phyloP scores from a whole-genome alignment of 306 rosid species.

The Quercus agrifolia region DNA sequence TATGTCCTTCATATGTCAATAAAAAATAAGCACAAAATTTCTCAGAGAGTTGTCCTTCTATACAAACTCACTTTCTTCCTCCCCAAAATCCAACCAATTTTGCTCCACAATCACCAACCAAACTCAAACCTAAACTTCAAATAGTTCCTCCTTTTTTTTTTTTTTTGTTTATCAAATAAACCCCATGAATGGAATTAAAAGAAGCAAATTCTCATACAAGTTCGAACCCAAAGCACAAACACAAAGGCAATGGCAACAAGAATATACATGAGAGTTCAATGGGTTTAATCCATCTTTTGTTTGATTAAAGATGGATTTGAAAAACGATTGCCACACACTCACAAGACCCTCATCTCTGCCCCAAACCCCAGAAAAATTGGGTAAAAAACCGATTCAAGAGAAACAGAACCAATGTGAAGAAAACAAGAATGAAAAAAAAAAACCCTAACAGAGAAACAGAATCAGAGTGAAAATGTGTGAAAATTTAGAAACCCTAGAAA shows the following conservation, averaged over 20 bases:
- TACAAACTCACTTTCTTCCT: background rate
- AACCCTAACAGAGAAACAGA: slow-evolving; percentile 42
- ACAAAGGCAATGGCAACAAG: slow-evolving; percentile 23
- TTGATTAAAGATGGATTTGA: slow-evolving; percentile 52
- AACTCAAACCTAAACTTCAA: background rate
- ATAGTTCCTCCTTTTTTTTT: background rate
- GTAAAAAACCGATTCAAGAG: slow-evolving; percentile 44
- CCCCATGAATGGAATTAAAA: background rate
- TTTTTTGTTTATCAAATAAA: background rate
- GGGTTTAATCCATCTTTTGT: slow-evolving; percentile 48
- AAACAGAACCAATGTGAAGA: slow-evolving; percentile 23
- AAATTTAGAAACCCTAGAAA: slow-evolving; percentile 55
- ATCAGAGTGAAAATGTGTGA: slow-evolving; percentile 28
- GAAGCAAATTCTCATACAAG: slow-evolving; percentile 18
- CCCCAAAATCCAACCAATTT: slow-evolving; percentile 3
- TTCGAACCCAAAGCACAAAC: slow-evolving; percentile 15
- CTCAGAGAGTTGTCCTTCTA: slow-evolving; percentile 4
- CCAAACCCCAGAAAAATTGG: background rate
- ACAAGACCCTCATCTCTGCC: slow-evolving; percentile 36
- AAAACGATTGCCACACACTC: slow-evolving; percentile 39
- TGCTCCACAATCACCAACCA: slow-evolving; percentile 10
- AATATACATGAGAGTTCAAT: background rate
- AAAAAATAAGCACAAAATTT: background rate
- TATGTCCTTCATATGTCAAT: background rate
- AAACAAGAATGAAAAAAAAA: background rate